Evolutionary conservation across 805 yeast genomes (phyloP), one percentile per base, ranked within the genome.

Genomic region (Metschnikowia similis): DNA sequence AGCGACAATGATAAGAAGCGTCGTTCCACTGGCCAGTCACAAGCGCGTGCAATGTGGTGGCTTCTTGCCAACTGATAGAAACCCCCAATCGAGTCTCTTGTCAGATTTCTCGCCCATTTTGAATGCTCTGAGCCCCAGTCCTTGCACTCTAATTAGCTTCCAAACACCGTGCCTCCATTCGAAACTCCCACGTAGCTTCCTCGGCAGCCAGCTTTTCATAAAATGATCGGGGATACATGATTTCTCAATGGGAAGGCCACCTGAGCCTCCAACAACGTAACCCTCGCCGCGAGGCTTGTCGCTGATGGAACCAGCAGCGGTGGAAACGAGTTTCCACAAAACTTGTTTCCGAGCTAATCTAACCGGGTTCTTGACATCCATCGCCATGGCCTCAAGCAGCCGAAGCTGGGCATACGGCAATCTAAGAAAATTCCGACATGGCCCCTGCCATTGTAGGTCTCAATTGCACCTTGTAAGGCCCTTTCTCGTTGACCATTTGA

Each of bases 101-200:
- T 55, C 60, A 41, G 59, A 70, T 48, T 55, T 59, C 51, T 55
- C 57, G 3, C 67, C 76, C 64, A 67, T 55, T 43, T 50, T 60
- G 55, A 57, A 70, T 41, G 56, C 43, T 28, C 50, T 47, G 45
- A 54, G 51, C 3, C 65, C 65, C 1, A 35, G 50, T 6, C 64
- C 64, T 32, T 55, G 61, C 48, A 17, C 42, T 11, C 32, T 42
- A 34, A n/a, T 34, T 43, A 37, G 47, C 27, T 36, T 53, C 50
- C 42, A 37, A 29, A 14, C 42, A 51, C 45, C 50, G 49, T 8
- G 41, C 17, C 4, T 59, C 60, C 39, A 70, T 30, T 2, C 62
- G 43, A 41, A 47, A 56, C 53, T 73, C 77, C 75, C 74, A 72
- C 4, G 54, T 34, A 0, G 70, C 75, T 54, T 73, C 77, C 9